Percentiles rank a stretch among this genome's conserved stretches.
These are phyloP conservation scores for Phytophthora hybrid DNA, from an alignment of 352 stramenopile genomes.

Conservation along the genomic window DNA sequence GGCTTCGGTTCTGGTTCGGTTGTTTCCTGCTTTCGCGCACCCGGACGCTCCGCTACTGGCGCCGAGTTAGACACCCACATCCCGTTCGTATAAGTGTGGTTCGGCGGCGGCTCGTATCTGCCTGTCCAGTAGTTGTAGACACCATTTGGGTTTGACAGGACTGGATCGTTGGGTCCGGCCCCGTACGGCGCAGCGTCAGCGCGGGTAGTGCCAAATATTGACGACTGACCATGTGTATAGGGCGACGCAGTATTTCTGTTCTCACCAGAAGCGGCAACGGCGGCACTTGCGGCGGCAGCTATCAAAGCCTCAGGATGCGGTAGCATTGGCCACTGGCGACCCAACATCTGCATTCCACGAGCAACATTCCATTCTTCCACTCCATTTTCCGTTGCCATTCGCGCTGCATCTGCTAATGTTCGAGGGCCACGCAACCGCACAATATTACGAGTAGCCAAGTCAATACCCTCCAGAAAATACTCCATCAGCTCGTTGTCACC, in stretches of 20 bases:
- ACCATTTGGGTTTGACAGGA: too few species aligned
- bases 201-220: background rate
- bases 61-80: background rate
- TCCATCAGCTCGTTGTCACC: background rate
- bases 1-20: background rate
- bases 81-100: background rate
- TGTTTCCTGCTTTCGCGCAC: background rate
- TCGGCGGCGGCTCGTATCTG: too few species aligned
- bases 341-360: background rate
- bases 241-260: background rate
- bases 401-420: background rate
- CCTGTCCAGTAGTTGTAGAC: too few species aligned
- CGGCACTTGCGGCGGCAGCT: background rate
- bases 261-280: background rate
- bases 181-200: background rate
- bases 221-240: background rate
- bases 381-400: background rate
- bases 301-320: background rate
- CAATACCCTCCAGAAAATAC: background rate
- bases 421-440: background rate
- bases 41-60: background rate
- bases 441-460: background rate
- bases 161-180: background rate
- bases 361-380: background rate
- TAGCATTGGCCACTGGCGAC: background rate